phyloP scores from a whole-genome alignment of 306 rosid genomes.

The Gleditsia sinensis region DNA sequence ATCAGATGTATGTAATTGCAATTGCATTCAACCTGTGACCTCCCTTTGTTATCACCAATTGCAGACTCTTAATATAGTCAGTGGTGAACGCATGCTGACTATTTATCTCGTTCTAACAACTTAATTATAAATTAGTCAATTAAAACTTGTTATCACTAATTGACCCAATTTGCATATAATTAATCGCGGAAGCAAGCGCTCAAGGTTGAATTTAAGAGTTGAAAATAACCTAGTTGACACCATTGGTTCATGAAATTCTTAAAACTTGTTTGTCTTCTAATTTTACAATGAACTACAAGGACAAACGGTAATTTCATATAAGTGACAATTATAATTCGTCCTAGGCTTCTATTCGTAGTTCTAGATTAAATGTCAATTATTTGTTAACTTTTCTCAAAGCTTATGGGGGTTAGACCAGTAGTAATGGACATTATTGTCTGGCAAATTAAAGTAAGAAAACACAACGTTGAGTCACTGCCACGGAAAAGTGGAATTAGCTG shows the following conservation, averaged over 20 bases:
- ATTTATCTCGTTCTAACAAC: no score
- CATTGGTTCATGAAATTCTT: neutral
- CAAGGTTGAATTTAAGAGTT: neutral
- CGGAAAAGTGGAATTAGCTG: neutral
- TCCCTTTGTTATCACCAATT: constrained; percentile 20
- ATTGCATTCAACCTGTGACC: constrained; percentile 9
- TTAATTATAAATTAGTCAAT: no score
- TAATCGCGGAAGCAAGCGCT: neutral
- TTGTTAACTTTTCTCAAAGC: constrained; percentile 15
- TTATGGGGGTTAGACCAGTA: constrained; percentile 10
- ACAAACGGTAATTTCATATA: neutral
- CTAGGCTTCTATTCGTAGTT: neutral
- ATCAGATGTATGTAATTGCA: constrained; percentile 32
- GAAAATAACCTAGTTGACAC: constrained; percentile 23
- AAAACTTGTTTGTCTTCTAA: neutral
- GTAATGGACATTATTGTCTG: constrained; percentile 25
- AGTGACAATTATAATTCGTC: constrained; percentile 20
- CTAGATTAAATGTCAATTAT: constrained; percentile 18
- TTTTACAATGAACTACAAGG: constrained; percentile 5
- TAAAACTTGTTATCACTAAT: no score
- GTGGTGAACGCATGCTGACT: no score
- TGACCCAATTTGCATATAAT: neutral
- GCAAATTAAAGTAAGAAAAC: neutral
- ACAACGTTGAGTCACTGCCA: neutral
- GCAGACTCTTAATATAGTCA: no score